These are phyloP conservation scores for Clonostachys rosea DNA, from an alignment of 2,329 filamentous ascomycete species.

Conservation along the genomic window DNA sequence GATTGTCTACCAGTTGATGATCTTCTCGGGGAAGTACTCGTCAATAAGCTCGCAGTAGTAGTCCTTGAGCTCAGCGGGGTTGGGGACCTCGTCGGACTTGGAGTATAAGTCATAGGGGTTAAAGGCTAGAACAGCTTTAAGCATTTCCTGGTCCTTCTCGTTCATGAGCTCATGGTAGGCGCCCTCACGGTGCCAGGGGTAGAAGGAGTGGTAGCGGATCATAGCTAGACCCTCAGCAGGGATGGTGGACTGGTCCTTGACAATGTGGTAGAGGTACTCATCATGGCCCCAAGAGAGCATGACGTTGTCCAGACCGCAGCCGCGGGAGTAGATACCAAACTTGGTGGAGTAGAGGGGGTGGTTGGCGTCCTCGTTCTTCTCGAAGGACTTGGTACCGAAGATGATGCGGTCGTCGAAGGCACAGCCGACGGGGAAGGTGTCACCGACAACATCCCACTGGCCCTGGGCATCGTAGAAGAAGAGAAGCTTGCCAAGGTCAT, in stretches of 20 bases:
- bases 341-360: constrained; percentile 71
- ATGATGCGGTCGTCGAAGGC: constrained; percentile 73
- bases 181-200: constrained; percentile 81
- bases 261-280: constrained; percentile 82
- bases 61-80: constrained; percentile 26
- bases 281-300: constrained; percentile 91
- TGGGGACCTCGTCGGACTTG: constrained; percentile 80
- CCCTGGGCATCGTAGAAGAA: constrained; percentile 73
- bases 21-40: too few species aligned
- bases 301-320: constrained; percentile 80
- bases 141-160: constrained; percentile 73
- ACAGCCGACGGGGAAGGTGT: constrained; percentile 77
- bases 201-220: constrained; percentile 92
- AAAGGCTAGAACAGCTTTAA: constrained; percentile 78
- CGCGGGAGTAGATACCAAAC: constrained; percentile 73
- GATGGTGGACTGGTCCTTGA: constrained; percentile 75
- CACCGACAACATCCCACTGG: constrained; percentile 91
- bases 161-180: constrained; percentile 82
- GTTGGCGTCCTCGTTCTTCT: constrained; percentile 66
- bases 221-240: constrained; percentile 83
- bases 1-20: too few species aligned
- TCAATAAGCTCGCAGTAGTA: too few species aligned
- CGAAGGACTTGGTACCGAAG: constrained; percentile 69
- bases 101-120: constrained; percentile 91
- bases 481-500: constrained; percentile 76